These are phyloP conservation scores for Coemansia sp. DNA, from an alignment of 192 early-diverging fungal species.

Conservation along the genomic window DNA sequence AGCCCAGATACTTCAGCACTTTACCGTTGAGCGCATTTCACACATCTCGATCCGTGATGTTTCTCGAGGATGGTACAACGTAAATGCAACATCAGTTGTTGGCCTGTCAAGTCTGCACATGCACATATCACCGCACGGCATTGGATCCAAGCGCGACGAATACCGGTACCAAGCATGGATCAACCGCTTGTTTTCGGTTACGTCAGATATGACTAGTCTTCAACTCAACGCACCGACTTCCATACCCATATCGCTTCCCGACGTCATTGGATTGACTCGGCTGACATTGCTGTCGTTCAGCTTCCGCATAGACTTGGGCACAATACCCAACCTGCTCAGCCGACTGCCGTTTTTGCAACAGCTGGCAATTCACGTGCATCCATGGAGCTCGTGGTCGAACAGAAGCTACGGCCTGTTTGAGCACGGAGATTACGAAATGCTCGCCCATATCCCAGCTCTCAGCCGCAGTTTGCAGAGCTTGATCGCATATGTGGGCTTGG, in stretches of 20 bases:
- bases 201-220: conserved; percentile 23
- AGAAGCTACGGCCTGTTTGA: conserved; percentile 22
- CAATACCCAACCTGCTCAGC: conserved; percentile 30
- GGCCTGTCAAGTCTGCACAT: conserved; percentile 22
- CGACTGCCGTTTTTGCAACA: conserved; percentile 20
- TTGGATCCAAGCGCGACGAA: conserved; percentile 5
- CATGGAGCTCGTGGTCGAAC: conserved; percentile 16
- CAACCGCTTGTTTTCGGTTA: conserved; percentile 34
- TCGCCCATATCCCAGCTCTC: conserved; percentile 25
- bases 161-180: conserved; percentile 32
- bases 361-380: conserved; percentile 32
- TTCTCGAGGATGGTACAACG: conserved; percentile 6
- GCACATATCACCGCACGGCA: conserved; percentile 1
- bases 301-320: conserved; percentile 36
- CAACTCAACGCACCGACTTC: conserved; percentile 28
- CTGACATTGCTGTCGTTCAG: conserved; percentile 28
- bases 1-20: conserved; percentile 20
- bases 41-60: conserved; percentile 34
- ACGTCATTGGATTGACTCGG: conserved; percentile 31
- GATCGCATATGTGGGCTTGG: conserved; percentile 27
- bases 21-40: conserved; percentile 25
- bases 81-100: conserved; percentile 4
- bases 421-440: conserved; percentile 8
- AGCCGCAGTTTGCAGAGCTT: conserved; percentile 24
- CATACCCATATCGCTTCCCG: conserved; percentile 24